These are phyloP conservation scores for Westerdykella sp. DNA, from an alignment of 2,329 filamentous ascomycete species.

Conservation along the genomic window DNA sequence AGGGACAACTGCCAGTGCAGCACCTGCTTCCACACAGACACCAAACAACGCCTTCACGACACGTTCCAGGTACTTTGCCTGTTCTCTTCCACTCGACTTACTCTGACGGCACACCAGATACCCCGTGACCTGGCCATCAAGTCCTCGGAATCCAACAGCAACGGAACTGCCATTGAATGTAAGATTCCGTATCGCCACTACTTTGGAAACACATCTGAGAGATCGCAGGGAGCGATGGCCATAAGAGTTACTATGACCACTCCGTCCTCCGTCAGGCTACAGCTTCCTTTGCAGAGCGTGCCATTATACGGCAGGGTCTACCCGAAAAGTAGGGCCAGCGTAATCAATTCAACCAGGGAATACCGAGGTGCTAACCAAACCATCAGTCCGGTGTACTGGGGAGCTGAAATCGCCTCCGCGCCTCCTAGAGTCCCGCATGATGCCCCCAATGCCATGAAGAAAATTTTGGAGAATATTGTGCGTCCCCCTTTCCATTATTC, in stretches of 20 bases:
- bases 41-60: conserved; percentile 62
- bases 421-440: conserved; percentile 57
- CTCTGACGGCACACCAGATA: conserved; percentile 15
- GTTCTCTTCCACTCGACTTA: neutral
- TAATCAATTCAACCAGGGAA: conserved; percentile 10
- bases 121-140: conserved; percentile 24
- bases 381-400: conserved; percentile 37
- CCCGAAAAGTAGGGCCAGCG: conserved; percentile 19
- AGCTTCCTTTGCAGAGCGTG: conserved; percentile 36
- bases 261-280: conserved; percentile 49
- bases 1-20: conserved; percentile 69
- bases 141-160: conserved; percentile 4
- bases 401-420: conserved; percentile 15
- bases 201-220: conserved; percentile 1
- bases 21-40: conserved; percentile 62
- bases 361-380: neutral
- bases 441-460: conserved; percentile 48
- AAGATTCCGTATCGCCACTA: conserved; percentile 5
- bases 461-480: conserved; percentile 59
- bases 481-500: conserved; percentile 10
- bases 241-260: conserved; percentile 62
- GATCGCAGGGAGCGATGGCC: conserved; percentile 50
- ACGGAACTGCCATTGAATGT: conserved; percentile 22
- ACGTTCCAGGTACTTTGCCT: conserved; percentile 53
- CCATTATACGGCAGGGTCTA: conserved; percentile 23